Percentiles rank a stretch among this genome's conserved stretches.
Conservation (phyloP, 2,329 filamentous ascomycete species). For the Aureobasidium namibiae region DNA sequence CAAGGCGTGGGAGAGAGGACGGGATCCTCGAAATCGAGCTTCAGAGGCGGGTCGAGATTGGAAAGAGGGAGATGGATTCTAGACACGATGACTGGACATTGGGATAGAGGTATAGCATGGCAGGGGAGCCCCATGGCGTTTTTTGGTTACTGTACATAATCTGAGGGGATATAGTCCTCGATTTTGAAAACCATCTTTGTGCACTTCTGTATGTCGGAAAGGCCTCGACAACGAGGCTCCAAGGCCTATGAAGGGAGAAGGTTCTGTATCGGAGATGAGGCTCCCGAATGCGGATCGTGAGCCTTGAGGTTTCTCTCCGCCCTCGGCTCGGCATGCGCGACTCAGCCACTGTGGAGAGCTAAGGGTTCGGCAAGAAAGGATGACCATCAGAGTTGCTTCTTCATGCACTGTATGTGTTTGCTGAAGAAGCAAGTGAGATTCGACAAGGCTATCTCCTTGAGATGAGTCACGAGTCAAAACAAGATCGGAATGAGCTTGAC, state of each 20-base stretch:
- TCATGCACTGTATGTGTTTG: not conserved
- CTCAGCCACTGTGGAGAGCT: not conserved
- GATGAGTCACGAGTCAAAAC: not conserved
- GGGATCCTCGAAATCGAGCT: slow-evolving; percentile 44
- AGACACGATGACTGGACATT: slow-evolving; percentile 16
- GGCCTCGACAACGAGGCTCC: not conserved
- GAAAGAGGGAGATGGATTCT: slow-evolving; percentile 50
- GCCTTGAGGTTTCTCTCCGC: not conserved
- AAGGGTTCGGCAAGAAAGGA: not conserved
- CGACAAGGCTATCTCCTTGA: not conserved
- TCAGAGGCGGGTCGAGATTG: slow-evolving; percentile 45
- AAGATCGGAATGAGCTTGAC: not conserved
- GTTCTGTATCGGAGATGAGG: not conserved
- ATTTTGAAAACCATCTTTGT: not conserved
- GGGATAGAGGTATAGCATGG: not conserved
- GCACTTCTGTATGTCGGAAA: not conserved
- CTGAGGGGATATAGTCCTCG: not conserved
- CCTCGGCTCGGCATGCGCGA: not conserved
- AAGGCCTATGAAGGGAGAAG: not conserved
- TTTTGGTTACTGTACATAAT: not conserved
- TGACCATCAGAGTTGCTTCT: not conserved
- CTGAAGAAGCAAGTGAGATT: not conserved
- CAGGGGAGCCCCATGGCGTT: not conserved
- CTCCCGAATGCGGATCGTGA: not conserved
- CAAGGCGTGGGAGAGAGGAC: slow-evolving; percentile 43